These are phyloP conservation scores for Naganishia albida DNA, from an alignment of 1,284 basidiomycete genomes.

Conservation along the genomic window DNA sequence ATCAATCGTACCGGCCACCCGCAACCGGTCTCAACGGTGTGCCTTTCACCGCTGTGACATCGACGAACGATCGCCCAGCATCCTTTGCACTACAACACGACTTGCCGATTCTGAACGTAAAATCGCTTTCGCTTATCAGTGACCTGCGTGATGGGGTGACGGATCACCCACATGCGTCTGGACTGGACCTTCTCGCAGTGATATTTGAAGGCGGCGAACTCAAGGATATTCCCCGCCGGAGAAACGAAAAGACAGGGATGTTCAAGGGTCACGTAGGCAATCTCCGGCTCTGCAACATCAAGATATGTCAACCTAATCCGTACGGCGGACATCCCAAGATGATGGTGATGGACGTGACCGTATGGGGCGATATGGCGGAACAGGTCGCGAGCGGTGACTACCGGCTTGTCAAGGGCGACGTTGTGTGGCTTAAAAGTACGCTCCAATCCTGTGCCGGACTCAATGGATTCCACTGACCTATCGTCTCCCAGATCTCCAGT, in stretches of 20 bases:
- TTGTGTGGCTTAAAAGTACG: conserved; percentile 30
- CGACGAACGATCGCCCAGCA: neutral
- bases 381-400: conserved; percentile 1
- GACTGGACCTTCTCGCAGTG: conserved; percentile 20
- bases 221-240: conserved; percentile 16
- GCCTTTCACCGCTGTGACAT: neutral
- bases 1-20: neutral
- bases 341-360: conserved; percentile 13
- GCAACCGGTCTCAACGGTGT: neutral
- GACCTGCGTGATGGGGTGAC: neutral
- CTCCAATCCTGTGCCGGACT: neutral
- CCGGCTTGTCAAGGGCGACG: conserved; percentile 22
- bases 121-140: conserved; percentile 3
- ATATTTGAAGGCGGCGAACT: conserved; percentile 24
- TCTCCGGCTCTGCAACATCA: neutral
- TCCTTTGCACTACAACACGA: neutral
- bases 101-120: conserved; percentile 21
- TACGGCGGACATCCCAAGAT: neutral
- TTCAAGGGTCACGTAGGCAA: neutral
- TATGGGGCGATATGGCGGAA: conserved; percentile 23
- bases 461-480: neutral
- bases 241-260: neutral
- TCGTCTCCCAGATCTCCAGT: conserved; percentile 7
- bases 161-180: neutral
- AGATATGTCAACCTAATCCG: conserved; percentile 13